Evolutionary conservation across 1,139 yeast species (phyloP).

Genomic region (Sugiyamaella grinbergsii): DNA sequence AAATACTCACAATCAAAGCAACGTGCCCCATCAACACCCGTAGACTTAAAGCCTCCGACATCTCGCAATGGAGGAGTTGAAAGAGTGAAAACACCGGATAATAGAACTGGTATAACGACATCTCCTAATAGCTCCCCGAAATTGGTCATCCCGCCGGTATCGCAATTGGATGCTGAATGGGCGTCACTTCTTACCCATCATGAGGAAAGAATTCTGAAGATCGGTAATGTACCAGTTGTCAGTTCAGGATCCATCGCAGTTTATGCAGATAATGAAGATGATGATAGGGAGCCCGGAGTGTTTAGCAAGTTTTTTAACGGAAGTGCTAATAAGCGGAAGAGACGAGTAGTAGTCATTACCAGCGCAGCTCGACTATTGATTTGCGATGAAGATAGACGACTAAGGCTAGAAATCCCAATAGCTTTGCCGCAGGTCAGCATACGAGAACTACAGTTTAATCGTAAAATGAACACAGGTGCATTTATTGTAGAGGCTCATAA

Average conservation of each 20-base stretch:
- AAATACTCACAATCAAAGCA: slow-evolving; percentile 6
- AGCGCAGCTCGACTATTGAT: slow-evolving; percentile 42
- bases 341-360: slow-evolving; percentile 41
- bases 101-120: background rate
- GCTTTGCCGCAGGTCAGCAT: slow-evolving; percentile 41
- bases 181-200: slow-evolving; percentile 56
- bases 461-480: slow-evolving; percentile 35
- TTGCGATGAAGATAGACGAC: slow-evolving; percentile 38
- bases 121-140: slow-evolving; percentile 10
- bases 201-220: slow-evolving; percentile 70
- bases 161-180: slow-evolving; percentile 71
- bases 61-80: slow-evolving; percentile 2
- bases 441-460: slow-evolving; percentile 41
- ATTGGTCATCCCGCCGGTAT: slow-evolving; percentile 55
- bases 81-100: slow-evolving; percentile 9
- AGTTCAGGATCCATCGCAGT: slow-evolving; percentile 12
- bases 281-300: slow-evolving; percentile 34
- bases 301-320: slow-evolving; percentile 39
- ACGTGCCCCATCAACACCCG: slow-evolving; percentile 7
- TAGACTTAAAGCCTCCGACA: slow-evolving; percentile 6
- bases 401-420: slow-evolving; percentile 40
- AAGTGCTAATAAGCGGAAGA: slow-evolving; percentile 34
- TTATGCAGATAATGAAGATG: slow-evolving; percentile 32
- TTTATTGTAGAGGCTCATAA: slow-evolving; percentile 42
- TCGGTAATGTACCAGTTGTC: slow-evolving; percentile 51